Evolutionary conservation across 768 basidiomycete genomes (phyloP).

Genomic region (Melanogaster broomeanus): DNA sequence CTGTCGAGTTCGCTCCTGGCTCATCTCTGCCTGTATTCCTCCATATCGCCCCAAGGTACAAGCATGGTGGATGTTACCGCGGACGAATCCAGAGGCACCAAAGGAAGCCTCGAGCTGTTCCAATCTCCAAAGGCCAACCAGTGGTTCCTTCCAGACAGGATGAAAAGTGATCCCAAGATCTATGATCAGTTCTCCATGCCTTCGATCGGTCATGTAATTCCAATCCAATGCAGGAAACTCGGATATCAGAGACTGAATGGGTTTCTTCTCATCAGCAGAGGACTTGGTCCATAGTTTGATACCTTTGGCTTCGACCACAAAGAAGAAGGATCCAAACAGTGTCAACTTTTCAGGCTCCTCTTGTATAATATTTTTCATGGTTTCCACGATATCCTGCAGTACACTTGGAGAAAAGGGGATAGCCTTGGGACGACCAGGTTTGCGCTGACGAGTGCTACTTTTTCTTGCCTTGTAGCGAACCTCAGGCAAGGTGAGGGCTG

Average conservation of each 20-base stretch:
- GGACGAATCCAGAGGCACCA: constrained; percentile 3
- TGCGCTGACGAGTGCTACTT: neutral
- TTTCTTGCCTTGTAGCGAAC: constrained; percentile 5
- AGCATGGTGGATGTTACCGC: constrained; percentile 6
- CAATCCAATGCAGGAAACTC: constrained; percentile 2
- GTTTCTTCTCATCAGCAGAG: neutral
- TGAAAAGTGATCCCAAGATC: constrained; percentile 2
- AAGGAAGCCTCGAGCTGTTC: constrained; percentile 8
- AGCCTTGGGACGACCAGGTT: neutral
- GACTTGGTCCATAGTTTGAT: constrained; percentile 7
- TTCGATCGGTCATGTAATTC: neutral
- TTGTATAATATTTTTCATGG: constrained; percentile 6
- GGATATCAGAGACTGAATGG: neutral
- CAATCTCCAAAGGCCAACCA: constrained; percentile 2
- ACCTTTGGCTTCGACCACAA: constrained; percentile 13
- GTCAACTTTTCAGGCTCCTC: neutral
- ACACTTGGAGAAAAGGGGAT: constrained; percentile 4
- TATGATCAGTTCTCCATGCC: constrained; percentile 3
- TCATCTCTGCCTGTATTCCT: constrained; percentile 11
- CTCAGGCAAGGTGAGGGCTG: constrained; percentile 4
- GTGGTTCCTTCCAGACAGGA: neutral
- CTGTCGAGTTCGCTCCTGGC: constrained; percentile 1
- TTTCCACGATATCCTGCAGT: neutral
- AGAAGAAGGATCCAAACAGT: constrained; percentile 15
- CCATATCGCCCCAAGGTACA: constrained; percentile 11